These are phyloP conservation scores for Aspergillus candidus DNA, from an alignment of 2,329 filamentous ascomycete genomes.

Conservation along the genomic window DNA sequence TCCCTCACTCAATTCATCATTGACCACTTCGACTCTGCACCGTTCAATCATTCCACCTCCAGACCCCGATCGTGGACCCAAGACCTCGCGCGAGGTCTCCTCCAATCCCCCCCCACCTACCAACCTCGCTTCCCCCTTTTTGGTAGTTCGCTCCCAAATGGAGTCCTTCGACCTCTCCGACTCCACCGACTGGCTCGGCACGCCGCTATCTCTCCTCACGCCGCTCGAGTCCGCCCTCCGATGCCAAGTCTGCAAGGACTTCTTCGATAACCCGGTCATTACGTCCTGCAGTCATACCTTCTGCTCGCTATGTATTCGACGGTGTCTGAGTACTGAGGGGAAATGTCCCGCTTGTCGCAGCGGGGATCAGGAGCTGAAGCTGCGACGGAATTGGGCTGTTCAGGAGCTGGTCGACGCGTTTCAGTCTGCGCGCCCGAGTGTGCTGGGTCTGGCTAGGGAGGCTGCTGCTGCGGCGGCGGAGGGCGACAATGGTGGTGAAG, in stretches of 20 bases:
- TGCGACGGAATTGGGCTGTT: constrained; percentile 78
- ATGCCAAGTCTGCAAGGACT: constrained; percentile 97
- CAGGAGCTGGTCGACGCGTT: constrained; percentile 82
- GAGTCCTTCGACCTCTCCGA: constrained; percentile 36
- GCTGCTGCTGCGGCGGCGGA: constrained; percentile 51
- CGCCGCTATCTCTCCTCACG: constrained; percentile 39
- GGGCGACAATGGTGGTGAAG: constrained; percentile 44
- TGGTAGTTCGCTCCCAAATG: background rate
- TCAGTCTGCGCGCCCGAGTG: constrained; percentile 54
- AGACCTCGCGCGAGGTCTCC: no score
- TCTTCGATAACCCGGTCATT: constrained; percentile 89
- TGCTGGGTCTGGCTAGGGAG: constrained; percentile 58
- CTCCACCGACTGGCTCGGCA: constrained; percentile 45
- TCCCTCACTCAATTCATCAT: constrained; percentile 2
- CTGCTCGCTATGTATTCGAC: constrained; percentile 89
- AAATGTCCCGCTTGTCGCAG: constrained; percentile 81
- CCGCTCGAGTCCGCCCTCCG: constrained; percentile 74
- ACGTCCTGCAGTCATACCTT: constrained; percentile 95
- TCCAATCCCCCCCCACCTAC: background rate
- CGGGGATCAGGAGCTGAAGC: constrained; percentile 72
- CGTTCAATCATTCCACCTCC: background rate
- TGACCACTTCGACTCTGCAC: no score
- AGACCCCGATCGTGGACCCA: no score
- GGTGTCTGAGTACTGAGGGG: constrained; percentile 73
- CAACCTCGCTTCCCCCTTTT: background rate